Evolutionary conservation across 805 yeast species (phyloP).

Genomic region (Wickerhamiella azymoides): DNA sequence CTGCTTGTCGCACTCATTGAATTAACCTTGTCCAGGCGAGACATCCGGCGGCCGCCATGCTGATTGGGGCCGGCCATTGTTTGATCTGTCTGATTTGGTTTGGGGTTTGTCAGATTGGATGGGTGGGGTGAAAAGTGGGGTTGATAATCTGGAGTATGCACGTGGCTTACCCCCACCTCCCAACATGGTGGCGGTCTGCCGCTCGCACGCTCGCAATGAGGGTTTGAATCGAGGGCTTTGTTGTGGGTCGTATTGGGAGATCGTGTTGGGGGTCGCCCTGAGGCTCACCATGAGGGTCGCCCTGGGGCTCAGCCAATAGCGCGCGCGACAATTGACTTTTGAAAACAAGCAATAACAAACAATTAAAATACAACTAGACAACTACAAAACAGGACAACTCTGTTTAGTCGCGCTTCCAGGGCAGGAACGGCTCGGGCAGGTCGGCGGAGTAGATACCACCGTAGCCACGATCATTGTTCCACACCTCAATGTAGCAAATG

Average conservation of each 20-base stretch:
- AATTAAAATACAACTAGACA: too few relatives aligned
- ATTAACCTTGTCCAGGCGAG: conserved; percentile 18
- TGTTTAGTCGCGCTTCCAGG: conserved; percentile 19
- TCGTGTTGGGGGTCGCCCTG: too few relatives aligned
- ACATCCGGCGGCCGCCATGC: conserved; percentile 10
- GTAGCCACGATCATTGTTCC: conserved; percentile 47
- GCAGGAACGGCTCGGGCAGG: conserved; percentile 14
- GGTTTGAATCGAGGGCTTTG: too few relatives aligned
- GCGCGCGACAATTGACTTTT: too few relatives aligned
- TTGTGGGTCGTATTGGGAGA: too few relatives aligned
- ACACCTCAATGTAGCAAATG: conserved; percentile 49
- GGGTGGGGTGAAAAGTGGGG: not conserved
- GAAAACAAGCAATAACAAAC: not conserved
- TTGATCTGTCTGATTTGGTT: not conserved
- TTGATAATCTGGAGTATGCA: not conserved
- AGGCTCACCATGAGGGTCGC: too few relatives aligned
- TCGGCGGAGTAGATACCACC: conserved; percentile 52
- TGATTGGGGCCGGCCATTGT: not conserved
- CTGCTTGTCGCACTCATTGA: conserved; percentile 14
- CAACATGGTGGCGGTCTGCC: too few relatives aligned
- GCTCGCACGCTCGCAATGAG: too few relatives aligned
- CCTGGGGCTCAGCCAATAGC: too few relatives aligned
- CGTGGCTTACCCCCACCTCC: too few relatives aligned
- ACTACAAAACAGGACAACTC: not conserved
- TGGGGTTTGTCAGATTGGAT: not conserved